These are phyloP conservation scores for Astragalus membranaceus DNA, from an alignment of 306 rosid genomes.

Conservation along the genomic window DNA sequence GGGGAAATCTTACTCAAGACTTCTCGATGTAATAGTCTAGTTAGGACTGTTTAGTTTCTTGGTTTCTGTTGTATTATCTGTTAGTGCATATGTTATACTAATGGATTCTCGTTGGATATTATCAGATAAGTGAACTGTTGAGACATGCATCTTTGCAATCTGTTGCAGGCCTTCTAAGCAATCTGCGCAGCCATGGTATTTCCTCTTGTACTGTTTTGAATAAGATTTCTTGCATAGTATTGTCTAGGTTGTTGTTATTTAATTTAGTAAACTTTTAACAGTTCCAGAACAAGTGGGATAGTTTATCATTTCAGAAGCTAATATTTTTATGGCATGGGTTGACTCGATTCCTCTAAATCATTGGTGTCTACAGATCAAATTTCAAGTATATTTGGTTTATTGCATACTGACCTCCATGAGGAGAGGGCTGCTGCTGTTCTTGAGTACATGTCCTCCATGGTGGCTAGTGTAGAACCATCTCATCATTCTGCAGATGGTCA, in stretches of 20 bases:
- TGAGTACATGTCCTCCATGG: conserved; percentile 84
- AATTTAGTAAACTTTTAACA: not conserved
- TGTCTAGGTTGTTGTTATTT: not conserved
- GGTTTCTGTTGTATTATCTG: not conserved
- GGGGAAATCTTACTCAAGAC: not conserved
- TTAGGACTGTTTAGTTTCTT: not conserved
- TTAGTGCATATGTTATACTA: conserved; percentile 7
- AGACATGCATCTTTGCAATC: conserved; percentile 67
- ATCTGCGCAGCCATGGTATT: conserved; percentile 77
- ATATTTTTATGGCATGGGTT: not conserved
- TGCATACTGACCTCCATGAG: conserved; percentile 83
- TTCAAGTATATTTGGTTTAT: conserved; percentile 71
- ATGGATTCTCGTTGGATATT: conserved; percentile 21
- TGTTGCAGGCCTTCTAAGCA: conserved; percentile 64
- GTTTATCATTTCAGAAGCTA: not conserved
- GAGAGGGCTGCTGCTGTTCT: conserved; percentile 54
- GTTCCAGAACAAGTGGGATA: not conserved
- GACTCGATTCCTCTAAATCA: not conserved
- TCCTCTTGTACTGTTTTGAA: not conserved
- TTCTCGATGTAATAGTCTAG: not conserved
- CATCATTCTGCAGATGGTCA: conserved; percentile 38
- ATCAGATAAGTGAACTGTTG: conserved; percentile 65
- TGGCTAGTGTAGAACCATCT: conserved; percentile 62
- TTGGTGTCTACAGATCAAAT: conserved; percentile 48
- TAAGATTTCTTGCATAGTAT: not conserved